Percentiles rank a stretch among this genome's conserved stretches.
Evolutionary conservation across 129 eudicot genomes (phyloP).

Genomic region (Glebionis coronaria): DNA sequence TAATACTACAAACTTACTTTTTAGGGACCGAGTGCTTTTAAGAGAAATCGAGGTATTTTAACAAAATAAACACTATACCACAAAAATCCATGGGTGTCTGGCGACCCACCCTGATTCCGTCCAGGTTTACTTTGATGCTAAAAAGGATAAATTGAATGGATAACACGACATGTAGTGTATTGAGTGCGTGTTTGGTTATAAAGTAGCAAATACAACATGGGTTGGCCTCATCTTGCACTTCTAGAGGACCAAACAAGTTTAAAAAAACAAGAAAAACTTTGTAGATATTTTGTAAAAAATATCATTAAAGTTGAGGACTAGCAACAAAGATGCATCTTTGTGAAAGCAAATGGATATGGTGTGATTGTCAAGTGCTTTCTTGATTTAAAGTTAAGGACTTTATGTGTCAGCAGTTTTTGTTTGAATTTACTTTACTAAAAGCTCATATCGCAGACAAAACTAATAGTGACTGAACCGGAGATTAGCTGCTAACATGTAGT

Average conservation of each 20-base stretch:
- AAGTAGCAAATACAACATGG: not conserved
- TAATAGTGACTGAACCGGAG: not conserved
- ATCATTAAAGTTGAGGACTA: not conserved
- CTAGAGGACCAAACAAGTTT: constrained; percentile 1
- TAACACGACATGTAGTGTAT: constrained; percentile 10
- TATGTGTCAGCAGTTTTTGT: constrained; percentile 11
- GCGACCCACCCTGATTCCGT: no score
- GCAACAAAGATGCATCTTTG: constrained; percentile 16
- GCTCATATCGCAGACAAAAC: not conserved
- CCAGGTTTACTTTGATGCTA: no score
- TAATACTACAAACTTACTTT: no score
- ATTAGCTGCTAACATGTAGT: not conserved
- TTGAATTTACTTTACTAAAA: constrained; percentile 7
- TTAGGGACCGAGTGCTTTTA: no score
- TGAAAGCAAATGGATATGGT: constrained; percentile 14
- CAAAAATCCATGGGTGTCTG: no score
- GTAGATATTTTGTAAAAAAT: not conserved
- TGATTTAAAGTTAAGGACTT: constrained; percentile 11
- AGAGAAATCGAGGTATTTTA: no score
- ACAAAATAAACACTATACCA: no score
- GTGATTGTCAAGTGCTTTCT: constrained; percentile 15
- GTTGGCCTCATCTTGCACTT: constrained; percentile 15
- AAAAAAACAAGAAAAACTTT: not conserved
- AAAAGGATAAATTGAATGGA: not conserved
- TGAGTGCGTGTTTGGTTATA: constrained; percentile 5